Percentiles rank a stretch among this genome's conserved stretches.
phyloP scores from a whole-genome alignment of 768 basidiomycete species.

The Boletus huronensis region DNA sequence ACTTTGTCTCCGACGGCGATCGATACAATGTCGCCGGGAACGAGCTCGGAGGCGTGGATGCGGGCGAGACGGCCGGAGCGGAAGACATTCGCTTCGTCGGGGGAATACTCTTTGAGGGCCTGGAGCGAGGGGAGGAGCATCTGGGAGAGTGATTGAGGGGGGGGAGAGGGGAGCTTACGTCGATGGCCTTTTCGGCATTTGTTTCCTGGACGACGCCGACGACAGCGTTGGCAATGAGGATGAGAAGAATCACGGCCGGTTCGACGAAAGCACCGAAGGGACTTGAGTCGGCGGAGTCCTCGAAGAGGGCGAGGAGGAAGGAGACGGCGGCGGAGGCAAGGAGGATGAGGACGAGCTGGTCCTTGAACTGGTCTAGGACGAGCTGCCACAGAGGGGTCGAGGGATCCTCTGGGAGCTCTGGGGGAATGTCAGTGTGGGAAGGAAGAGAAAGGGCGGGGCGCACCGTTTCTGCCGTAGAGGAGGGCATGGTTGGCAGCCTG shows the following conservation, averaged over 20 bases:
- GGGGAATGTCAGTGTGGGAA: not conserved
- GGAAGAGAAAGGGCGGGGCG: conserved; percentile 11
- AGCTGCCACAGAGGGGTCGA: conserved; percentile 91
- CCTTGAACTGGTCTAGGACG: conserved; percentile 98
- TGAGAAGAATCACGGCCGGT: conserved; percentile 90
- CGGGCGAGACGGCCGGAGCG: conserved; percentile 67
- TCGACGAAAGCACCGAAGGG: conserved; percentile 90
- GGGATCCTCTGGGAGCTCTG: conserved; percentile 91
- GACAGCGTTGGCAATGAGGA: conserved; percentile 93
- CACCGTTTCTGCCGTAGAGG: conserved; percentile 85
- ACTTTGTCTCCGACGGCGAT: conserved; percentile 94
- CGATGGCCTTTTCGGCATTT: conserved; percentile 95
- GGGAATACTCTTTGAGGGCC: conserved; percentile 97
- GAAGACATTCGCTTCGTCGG: conserved; percentile 90
- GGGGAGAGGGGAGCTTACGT: conserved; percentile 54
- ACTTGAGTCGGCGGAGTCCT: conserved; percentile 64
- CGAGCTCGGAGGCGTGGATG: conserved; percentile 84
- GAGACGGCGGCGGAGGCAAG: conserved; percentile 92
- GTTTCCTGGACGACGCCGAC: conserved; percentile 97
- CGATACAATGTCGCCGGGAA: conserved; percentile 90
- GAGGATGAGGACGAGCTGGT: conserved; percentile 95
- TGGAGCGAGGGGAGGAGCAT: conserved; percentile 28
- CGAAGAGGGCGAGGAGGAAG: conserved; percentile 86
- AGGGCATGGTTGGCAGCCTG: conserved; percentile 72
- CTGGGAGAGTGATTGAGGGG: not conserved